Evolutionary conservation across 345 rosid genomes (phyloP).

Genomic region (Salix arbutifolia): DNA sequence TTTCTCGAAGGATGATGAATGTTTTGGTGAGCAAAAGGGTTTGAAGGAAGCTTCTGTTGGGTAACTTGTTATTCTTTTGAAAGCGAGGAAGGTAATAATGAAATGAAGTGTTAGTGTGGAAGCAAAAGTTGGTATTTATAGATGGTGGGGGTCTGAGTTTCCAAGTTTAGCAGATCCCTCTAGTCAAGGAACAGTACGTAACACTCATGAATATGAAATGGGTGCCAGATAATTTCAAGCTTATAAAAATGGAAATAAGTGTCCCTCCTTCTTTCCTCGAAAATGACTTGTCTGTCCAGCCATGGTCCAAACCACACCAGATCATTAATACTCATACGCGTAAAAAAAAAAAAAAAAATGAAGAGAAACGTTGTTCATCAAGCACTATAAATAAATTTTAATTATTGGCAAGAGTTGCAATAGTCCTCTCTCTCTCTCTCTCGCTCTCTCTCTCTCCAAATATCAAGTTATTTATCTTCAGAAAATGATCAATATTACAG

Average conservation of each 20-base stretch:
- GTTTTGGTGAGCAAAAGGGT: background rate
- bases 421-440: too few species aligned
- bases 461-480: background rate
- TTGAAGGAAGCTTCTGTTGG: background rate
- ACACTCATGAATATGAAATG: conserved; percentile 27
- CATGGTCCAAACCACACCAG: conserved; percentile 9
- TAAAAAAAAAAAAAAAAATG: background rate
- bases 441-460: too few species aligned
- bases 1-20: background rate
- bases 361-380: background rate
- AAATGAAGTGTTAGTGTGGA: conserved; percentile 10
- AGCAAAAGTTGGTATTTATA: conserved; percentile 31
- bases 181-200: conserved; percentile 20
- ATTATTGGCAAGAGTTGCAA: background rate
- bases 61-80: background rate
- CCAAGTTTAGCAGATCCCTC: conserved; percentile 12
- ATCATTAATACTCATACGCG: background rate
- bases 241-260: background rate
- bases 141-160: conserved; percentile 2
- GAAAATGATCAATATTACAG: background rate
- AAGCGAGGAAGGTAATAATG: background rate
- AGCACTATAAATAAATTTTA: background rate
- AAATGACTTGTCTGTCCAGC: conserved; percentile 16
- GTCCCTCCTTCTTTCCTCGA: conserved; percentile 1
- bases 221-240: conserved; percentile 41